Evolutionary conservation across 768 basidiomycete species (phyloP).

Genomic region (Russula griseocarnosa): DNA sequence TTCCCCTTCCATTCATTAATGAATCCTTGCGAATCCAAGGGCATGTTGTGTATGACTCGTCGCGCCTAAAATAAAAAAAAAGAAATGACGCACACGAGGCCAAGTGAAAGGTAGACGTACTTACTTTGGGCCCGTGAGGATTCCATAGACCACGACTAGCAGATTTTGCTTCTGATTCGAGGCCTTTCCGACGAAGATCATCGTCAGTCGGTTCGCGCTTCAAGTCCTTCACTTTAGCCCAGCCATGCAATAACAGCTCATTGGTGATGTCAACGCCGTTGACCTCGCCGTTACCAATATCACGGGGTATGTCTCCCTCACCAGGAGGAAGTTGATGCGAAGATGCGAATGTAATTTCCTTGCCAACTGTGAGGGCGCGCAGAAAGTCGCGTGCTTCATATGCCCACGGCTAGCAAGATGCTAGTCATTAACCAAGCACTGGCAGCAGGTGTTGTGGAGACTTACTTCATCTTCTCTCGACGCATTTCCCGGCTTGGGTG

Average conservation of each 20-base stretch:
- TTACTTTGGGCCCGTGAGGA: conserved; percentile 68
- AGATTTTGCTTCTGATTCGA: conserved; percentile 71
- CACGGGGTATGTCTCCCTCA: conserved; percentile 72
- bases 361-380: conserved; percentile 80
- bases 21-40: conserved; percentile 82
- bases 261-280: conserved; percentile 66
- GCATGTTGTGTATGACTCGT: conserved; percentile 81
- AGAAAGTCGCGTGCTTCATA: conserved; percentile 93
- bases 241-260: conserved; percentile 84
- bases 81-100: conserved; percentile 13
- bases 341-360: conserved; percentile 81
- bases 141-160: conserved; percentile 86
- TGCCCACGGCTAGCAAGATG: conserved; percentile 65
- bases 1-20: conserved; percentile 91
- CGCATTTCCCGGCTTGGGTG: conserved; percentile 80
- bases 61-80: conserved; percentile 49
- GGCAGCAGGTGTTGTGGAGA: background rate
- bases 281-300: conserved; percentile 73
- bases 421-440: conserved; percentile 12
- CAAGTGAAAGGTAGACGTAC: conserved; percentile 12
- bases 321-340: conserved; percentile 68
- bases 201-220: conserved; percentile 82
- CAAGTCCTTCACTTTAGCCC: conserved; percentile 87
- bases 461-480: conserved; percentile 84
- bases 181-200: conserved; percentile 62